Percentiles rank a stretch among this genome's conserved stretches.
Conservation (phyloP, 768 basidiomycete species). For the Erythrobasidium yunnanense region DNA sequence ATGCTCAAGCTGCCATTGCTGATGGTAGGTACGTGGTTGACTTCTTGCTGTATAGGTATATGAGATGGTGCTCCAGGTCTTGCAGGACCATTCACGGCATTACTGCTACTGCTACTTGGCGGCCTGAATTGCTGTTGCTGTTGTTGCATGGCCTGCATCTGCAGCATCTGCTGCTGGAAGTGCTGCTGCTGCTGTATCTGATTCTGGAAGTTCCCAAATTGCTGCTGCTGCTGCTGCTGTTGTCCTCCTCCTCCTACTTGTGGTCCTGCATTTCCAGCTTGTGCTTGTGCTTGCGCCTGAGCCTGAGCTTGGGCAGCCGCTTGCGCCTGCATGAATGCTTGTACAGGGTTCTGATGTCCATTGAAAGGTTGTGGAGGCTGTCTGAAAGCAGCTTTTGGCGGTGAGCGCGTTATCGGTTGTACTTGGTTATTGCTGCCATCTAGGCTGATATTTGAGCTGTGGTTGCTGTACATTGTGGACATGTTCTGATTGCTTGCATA, state of each 20-base stretch:
- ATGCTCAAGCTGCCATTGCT: background rate
- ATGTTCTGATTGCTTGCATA: too few species aligned
- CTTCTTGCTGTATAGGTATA: background rate
- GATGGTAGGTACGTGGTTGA: background rate
- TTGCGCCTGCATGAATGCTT: slow-evolving; percentile 1
- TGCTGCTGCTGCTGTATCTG: background rate
- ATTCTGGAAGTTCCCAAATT: background rate
- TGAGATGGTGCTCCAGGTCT: background rate
- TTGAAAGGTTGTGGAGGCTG: background rate
- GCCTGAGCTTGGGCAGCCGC: slow-evolving; percentile 14
- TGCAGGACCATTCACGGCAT: background rate
- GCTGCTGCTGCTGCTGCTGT: background rate
- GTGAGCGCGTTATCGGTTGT: too few species aligned
- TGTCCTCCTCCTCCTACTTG: background rate
- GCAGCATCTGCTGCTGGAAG: slow-evolving; percentile 5
- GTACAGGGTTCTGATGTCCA: background rate
- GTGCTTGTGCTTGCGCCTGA: slow-evolving; percentile 9
- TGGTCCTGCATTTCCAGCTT: background rate
- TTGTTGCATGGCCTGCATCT: slow-evolving; percentile 5
- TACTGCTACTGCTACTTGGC: too few species aligned
- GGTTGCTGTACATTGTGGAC: too few species aligned
- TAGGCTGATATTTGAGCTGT: too few species aligned
- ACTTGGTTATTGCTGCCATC: too few species aligned
- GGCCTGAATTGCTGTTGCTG: slow-evolving; percentile 4
- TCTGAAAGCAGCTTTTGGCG: background rate